phyloP scores from a whole-genome alignment of 805 yeast species.

The Starmerella etchellsii region DNA sequence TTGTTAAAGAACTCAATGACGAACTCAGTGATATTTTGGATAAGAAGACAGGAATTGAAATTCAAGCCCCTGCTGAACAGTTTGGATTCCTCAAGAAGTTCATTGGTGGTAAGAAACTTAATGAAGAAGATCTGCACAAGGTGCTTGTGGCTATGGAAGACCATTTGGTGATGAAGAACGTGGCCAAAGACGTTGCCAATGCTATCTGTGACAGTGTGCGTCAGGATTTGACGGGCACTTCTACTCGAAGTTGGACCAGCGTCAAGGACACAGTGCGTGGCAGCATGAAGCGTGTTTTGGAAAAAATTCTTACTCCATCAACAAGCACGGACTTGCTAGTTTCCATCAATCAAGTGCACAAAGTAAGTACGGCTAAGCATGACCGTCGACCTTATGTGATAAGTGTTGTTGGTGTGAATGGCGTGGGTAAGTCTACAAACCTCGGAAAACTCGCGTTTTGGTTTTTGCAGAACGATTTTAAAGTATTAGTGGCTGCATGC shows the following conservation, averaged over 20 bases:
- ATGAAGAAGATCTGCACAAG: slow-evolving; percentile 49
- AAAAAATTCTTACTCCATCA: slow-evolving; percentile 74
- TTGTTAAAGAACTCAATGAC: slow-evolving; percentile 49
- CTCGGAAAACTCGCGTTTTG: slow-evolving; percentile 89
- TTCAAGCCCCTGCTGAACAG: slow-evolving; percentile 26
- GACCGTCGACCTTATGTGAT: slow-evolving; percentile 66
- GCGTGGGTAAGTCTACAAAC: slow-evolving; percentile 95
- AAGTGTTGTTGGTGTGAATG: slow-evolving; percentile 94
- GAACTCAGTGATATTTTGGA: slow-evolving; percentile 35
- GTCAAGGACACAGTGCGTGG: slow-evolving; percentile 54
- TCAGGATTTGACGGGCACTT: slow-evolving; percentile 55
- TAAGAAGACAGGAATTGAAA: slow-evolving; percentile 1
- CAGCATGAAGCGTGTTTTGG: slow-evolving; percentile 45
- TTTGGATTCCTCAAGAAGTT: slow-evolving; percentile 48
- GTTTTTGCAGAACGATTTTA: slow-evolving; percentile 79
- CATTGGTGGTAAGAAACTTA: slow-evolving; percentile 57
- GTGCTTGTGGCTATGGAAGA: slow-evolving; percentile 55
- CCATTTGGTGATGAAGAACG: slow-evolving; percentile 72
- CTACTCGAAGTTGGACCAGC: slow-evolving; percentile 60
- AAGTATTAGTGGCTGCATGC: slow-evolving; percentile 86
- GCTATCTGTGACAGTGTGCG: slow-evolving; percentile 59
- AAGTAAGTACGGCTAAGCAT: slow-evolving; percentile 1
- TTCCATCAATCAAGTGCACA: slow-evolving; percentile 46
- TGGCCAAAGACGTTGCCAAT: slow-evolving; percentile 79
- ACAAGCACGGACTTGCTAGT: slow-evolving; percentile 77